Evolutionary conservation across 2,329 filamentous ascomycete genomes (phyloP), one percentile per base, ranked within the genome.

Genomic region (Beauveria rudraprayagi): DNA sequence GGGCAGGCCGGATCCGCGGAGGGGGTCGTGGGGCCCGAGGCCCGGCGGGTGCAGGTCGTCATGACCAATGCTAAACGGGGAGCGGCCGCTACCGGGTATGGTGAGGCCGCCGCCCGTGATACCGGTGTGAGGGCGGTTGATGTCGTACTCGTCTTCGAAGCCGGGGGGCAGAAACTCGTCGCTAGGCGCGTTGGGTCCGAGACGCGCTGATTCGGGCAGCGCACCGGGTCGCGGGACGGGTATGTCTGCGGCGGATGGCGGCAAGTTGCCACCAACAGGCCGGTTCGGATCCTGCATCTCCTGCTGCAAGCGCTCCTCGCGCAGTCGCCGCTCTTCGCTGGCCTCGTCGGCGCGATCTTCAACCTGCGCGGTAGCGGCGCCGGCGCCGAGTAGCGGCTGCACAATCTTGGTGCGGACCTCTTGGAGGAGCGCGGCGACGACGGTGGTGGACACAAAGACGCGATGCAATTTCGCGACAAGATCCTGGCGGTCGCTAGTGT

Each of bases 111-210:
- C 59, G 66, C 64, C 62, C 11, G 24, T 73, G 34, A n/a, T n/a
- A 71, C 11, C 70, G 69, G 47, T 72, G 72, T 50, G 61, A 6
- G 86, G 89, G 1, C 86, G 80, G 63, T 90, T 86, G 63, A 97
- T 81, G 64, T 97, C 91, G 68, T 91, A 88, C 69, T 97, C 92
- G 71, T 99, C 93, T 66, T 97, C 94, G 66, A 97, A 97, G 22
- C 85, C 91, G 0, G 94, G 94, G 0, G 93, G 92, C 0, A 88
- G 85, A 66, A 96, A 92, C 66, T 92, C 90, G 10, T 80, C 86
- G 0, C 82, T 76, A 0, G 92, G 92, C 1, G 63, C 63, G 30
- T 41, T 51, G 1, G 89, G 89, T 22, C 83, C 78, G 0, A 81
- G 85, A 16, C 66, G 67, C 16, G 83, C 82, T 44, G 82, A 80